phyloP scores from a whole-genome alignment of 768 basidiomycete genomes.

The Dictyophora rubrovolvata region DNA sequence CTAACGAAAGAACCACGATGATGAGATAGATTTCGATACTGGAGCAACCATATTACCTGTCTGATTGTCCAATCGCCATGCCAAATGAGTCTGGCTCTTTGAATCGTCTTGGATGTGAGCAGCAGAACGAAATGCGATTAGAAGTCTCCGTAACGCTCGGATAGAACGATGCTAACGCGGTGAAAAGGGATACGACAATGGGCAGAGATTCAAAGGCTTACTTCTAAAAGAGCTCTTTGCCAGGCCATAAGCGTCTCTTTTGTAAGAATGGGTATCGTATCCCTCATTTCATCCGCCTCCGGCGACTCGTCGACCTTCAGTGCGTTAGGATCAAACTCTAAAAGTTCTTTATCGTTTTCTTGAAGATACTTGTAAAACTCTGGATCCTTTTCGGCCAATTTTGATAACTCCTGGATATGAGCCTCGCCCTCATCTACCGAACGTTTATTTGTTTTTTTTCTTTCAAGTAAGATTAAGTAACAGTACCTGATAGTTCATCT shows the following conservation, averaged over 20 bases:
- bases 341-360: constrained; percentile 88
- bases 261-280: constrained; percentile 47
- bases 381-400: constrained; percentile 93
- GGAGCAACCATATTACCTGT: constrained; percentile 35
- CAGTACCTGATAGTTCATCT: constrained; percentile 62
- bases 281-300: constrained; percentile 34
- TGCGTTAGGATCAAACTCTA: constrained; percentile 57
- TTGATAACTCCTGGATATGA: constrained; percentile 75
- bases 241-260: constrained; percentile 63
- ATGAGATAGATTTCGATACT: not conserved
- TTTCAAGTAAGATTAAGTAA: not conserved
- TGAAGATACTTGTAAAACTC: constrained; percentile 97
- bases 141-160: constrained; percentile 68
- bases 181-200: constrained; percentile 1
- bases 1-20: constrained; percentile 28
- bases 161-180: constrained; percentile 66
- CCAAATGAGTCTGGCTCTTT: constrained; percentile 40
- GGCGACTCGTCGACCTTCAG: constrained; percentile 31
- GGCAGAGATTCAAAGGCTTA: constrained; percentile 21
- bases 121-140: constrained; percentile 87
- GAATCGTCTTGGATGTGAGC: constrained; percentile 83
- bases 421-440: constrained; percentile 53
- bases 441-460: not conserved
- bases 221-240: constrained; percentile 86
- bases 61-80: constrained; percentile 80